Evolutionary conservation across 257 asterid genomes (phyloP), one percentile per base, ranked within the genome.

Genomic region (Solanum bukasovii): DNA sequence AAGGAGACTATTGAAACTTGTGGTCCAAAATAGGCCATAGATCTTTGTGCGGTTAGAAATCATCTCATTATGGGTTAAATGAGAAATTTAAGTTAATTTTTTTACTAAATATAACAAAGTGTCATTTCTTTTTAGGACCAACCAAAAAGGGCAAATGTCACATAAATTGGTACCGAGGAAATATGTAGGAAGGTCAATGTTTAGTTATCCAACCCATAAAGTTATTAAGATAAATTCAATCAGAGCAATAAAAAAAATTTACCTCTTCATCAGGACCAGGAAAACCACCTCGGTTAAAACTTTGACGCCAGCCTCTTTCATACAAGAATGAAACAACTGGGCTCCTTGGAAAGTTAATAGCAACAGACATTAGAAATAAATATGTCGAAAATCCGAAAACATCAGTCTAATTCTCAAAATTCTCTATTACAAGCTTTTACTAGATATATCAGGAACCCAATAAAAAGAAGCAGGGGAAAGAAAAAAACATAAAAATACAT

Each of bases 241-340:
- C 84, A 73, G 8, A 88, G 84, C 87, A 87, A 86, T 65, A 75
- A 74, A 25, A 23, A 23, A 61, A 1, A 23, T 31, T 91, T 93
- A 97, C 99, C 99, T 97, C 99, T 94, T 96, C 96, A 61, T 95
- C 98, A 20, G 96, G 98, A 88, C 99, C 99, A 84, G 99, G 99
- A 89, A 97, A 97, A 84, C 99, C 99, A 83, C 98, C 93, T 67
- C 91, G 92, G 88, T 83, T 94, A 91, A 97, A 97, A 87, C 91
- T 93, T 89, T 97, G 99, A 87, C 98, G 99, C 99, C 99, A 97
- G 78, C 99, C 99, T 88, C 99, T 96, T 95, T 96, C 99, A 84
- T 97, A 97, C 87, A 94, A 92, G 89, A 92, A 97, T 37, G 99
- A 97, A 89, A 97, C 96, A 87, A 97, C 87, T 49, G 99, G 99